phyloP scores from a whole-genome alignment of 805 yeast genomes.

The Ogataea siamensis region DNA sequence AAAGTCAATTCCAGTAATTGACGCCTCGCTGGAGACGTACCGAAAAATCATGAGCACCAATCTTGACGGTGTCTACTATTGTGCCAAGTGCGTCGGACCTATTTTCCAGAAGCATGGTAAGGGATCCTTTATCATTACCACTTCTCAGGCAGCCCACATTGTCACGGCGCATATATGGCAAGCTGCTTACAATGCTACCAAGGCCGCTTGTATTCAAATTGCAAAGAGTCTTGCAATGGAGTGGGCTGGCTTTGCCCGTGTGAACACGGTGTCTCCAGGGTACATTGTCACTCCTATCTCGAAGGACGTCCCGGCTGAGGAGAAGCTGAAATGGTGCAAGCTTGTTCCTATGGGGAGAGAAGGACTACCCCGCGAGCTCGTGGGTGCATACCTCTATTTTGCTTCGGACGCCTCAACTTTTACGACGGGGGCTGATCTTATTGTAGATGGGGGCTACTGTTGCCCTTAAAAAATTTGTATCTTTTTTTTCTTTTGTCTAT shows the following conservation, averaged over 20 bases:
- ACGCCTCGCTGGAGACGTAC: constrained; percentile 28
- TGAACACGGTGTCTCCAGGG: constrained; percentile 48
- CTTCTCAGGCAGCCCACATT: constrained; percentile 50
- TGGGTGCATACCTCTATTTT: constrained; percentile 51
- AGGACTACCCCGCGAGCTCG: constrained; percentile 47
- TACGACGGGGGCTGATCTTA: constrained; percentile 50
- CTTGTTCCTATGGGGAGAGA: constrained; percentile 48
- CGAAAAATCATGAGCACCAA: constrained; percentile 46
- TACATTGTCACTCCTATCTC: constrained; percentile 45
- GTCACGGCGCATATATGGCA: constrained; percentile 48
- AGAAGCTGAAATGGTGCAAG: constrained; percentile 31
- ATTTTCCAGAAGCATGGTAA: constrained; percentile 42
- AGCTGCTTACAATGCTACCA: constrained; percentile 45
- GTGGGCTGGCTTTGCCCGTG: constrained; percentile 47
- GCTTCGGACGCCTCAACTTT: constrained; percentile 53
- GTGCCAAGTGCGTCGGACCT: constrained; percentile 46
- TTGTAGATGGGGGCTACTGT: constrained; percentile 50
- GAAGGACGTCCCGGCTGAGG: constrained; percentile 19
- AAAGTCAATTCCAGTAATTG: constrained; percentile 38
- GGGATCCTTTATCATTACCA: constrained; percentile 48
- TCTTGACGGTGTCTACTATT: constrained; percentile 45
- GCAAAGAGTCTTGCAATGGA: constrained; percentile 44
- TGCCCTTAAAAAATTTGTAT: constrained; percentile 4
- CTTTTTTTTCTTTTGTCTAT: background rate
- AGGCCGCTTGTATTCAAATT: constrained; percentile 45